Evolutionary conservation across 2,329 filamentous ascomycete species (phyloP).

Genomic region (Aspergillus quadricinctus): DNA sequence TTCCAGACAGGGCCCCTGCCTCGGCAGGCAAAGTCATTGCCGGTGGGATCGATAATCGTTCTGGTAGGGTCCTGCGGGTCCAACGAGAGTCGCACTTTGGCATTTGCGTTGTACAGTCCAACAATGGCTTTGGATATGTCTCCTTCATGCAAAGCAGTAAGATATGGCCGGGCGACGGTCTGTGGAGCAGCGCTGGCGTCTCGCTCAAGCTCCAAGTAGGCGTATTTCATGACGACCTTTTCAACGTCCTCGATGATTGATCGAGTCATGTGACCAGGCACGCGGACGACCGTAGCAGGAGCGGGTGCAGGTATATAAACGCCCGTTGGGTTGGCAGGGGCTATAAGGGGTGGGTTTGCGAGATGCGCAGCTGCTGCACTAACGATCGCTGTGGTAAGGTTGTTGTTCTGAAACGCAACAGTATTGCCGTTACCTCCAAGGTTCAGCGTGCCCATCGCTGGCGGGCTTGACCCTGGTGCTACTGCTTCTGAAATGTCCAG

Average conservation of each 20-base stretch:
- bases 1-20: conserved; percentile 30
- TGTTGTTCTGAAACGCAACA: not conserved
- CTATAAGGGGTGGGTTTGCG: not conserved
- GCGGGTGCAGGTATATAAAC: not conserved
- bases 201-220: conserved; percentile 29
- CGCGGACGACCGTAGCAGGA: not conserved
- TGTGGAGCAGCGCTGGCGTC: conserved; percentile 18
- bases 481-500: not conserved
- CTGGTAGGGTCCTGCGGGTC: not conserved
- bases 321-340: conserved; percentile 1
- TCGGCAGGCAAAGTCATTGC: conserved; percentile 19
- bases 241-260: conserved; percentile 19
- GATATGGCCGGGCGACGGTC: conserved; percentile 2
- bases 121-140: conserved; percentile 19
- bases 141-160: conserved; percentile 8
- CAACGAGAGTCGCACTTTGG: conserved; percentile 14
- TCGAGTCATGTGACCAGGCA: not conserved
- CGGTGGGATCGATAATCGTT: conserved; percentile 17
- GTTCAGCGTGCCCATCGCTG: not conserved
- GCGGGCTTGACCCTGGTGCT: not conserved
- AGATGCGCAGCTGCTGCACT: not conserved
- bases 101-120: conserved; percentile 10
- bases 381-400: not conserved
- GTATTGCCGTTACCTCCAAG: not conserved
- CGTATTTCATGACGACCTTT: conserved; percentile 21